These are phyloP conservation scores for Paramecium primaurelia DNA, from an alignment of 73 alveolate species.

Conservation along the genomic window DNA sequence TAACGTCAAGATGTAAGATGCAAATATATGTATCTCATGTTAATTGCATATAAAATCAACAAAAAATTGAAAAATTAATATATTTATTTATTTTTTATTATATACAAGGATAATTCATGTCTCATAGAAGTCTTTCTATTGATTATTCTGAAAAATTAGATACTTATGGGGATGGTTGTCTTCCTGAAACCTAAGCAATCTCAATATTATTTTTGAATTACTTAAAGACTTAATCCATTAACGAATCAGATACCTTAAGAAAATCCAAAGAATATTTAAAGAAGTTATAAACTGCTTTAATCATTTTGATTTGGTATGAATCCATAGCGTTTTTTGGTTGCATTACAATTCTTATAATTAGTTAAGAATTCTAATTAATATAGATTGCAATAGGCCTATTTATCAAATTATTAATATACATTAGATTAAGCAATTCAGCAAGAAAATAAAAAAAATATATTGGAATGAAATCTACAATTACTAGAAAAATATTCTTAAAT, in stretches of 20 bases:
- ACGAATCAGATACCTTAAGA: not conserved
- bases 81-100: not conserved
- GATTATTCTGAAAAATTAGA: not conserved
- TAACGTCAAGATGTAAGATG: no score
- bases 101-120: not conserved
- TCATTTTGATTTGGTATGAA: not conserved
- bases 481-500: not conserved
- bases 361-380: not conserved
- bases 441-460: not conserved
- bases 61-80: not conserved
- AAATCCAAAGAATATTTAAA: not conserved
- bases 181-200: not conserved
- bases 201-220: not conserved
- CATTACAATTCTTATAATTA: not conserved
- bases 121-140: not conserved
- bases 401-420: not conserved
- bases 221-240: not conserved
- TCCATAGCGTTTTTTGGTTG: not conserved
- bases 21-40: no score
- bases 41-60: not conserved
- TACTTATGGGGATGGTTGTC: not conserved
- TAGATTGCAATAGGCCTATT: not conserved
- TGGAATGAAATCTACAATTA: not conserved
- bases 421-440: not conserved
- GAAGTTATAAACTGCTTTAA: not conserved